Evolutionary conservation across 78 protist genomes (phyloP).

Genomic region (Dictyostelium discoideum): dicty_2.7 NC_007088.5:7168001-7168500

Average conservation of each 20-base stretch:
- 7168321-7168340: constrained; percentile 35
- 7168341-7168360: not conserved
- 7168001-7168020: too few relatives aligned
- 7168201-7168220: constrained; percentile 17
- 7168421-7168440: constrained; percentile 17
- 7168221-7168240: not conserved
- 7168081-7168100: too few relatives aligned
- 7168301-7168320: constrained; percentile 30
- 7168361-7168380: constrained; percentile 11
- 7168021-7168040: too few relatives aligned
- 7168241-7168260: constrained; percentile 33
- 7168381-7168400: constrained; percentile 32
- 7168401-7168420: not conserved
- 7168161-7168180: constrained; percentile 37
- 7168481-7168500: not conserved
- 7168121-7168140: constrained; percentile 58
- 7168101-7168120: too few relatives aligned
- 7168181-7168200: constrained; percentile 35
- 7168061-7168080: too few relatives aligned
- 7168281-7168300: constrained; percentile 71
- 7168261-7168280: constrained; percentile 61
- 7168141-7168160: constrained; percentile 39
- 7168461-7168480: not conserved
- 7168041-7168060: too few relatives aligned
- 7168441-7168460: constrained; percentile 10